Base-by-base conservation (phyloP, 495 filamentous ascomycete genomes). In the Neohortaea acidophila region DNA sequence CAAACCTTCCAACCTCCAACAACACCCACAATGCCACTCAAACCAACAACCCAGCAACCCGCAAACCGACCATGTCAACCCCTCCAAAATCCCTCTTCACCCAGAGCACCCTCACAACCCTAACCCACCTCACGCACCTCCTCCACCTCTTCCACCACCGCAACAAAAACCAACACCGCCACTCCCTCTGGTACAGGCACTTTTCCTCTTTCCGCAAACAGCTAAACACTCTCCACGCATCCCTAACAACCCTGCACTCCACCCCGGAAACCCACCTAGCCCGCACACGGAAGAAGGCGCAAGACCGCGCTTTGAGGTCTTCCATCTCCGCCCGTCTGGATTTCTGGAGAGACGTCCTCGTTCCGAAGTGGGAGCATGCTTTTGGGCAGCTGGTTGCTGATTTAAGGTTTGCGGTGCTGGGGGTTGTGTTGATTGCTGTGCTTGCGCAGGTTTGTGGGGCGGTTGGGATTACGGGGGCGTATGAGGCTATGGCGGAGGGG, bases 101-200 rank as follows among this genome's bases (percentile, higher is more conserved):
- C 11, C 27, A 29, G 19, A 24, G 37, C 11, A n/a, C 2, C 14
- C 25, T 21, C 1, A 13, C 4, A 17, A 17, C 13, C 5, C 23
- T 47, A 4, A 30, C 31, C 18, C 45, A 45, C 24, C 30, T 52
- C 11, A 10, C 37, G 11, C 31, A 44, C 31, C 21, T 55, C 11
- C 29, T 55, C 2, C 43, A 53, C 18, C 43, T 47, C 17, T 47
- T 55, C 46, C 20, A 41, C 22, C 50, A 51, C 26, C 40, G 52
- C 27, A 55, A 55, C 35, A 44, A 55, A 15, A 55, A 55, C 33
- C 52, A 55, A 32, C 52, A 55, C 29, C 49, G 52, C 13, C 46
- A 40, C 21, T 43, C 45, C 24, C 29, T 43, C 14, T 55, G 52
- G 52, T 55, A 46, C 45, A 33, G 49, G 17, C 38, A 43, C 31